Evolutionary conservation across 2,329 filamentous ascomycete genomes (phyloP), one percentile per base, ranked within the genome.

Genomic region (Cladosporium sp.): DNA sequence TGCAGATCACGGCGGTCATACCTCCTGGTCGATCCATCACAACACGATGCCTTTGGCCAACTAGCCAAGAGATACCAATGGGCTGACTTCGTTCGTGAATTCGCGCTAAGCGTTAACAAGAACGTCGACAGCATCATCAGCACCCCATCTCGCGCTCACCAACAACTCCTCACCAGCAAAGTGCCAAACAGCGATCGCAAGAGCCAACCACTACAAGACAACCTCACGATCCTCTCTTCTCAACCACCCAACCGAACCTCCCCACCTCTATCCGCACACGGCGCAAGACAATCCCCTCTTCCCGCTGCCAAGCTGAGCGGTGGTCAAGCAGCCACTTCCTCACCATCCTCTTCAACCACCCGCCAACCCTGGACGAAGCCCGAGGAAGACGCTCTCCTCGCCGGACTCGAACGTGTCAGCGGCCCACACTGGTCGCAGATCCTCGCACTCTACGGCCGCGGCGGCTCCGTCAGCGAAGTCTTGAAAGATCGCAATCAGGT

Each of bases 371-470:
- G 93, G 93, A 92, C 90, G 0, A 88, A 90, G 4, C 92, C 95
- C 69, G 93, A 97, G 78, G 93, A 97, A 75, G 92, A 93, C 77
- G 92, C 93, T 0, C 83, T 97, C 21, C 94, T 97, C 90, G 87
- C 90, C 59, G 93, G 93, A 0, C 86, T 97, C 4, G 93, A 96
- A 74, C 88, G 90, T 76, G 93, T 97, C 57, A 93, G 93, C 75
- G 93, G 93, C 0, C 93, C 93, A 21, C 92, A 97, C 74, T 97
- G 93, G 93, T 94, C 91, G 71, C 92, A 96, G 75, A 97, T 97
- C 57, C 82, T 97, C 14, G 89, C 89, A 1, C 85, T 96, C 51
- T 96, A 94, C 75, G 93, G 93, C 0, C 85, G 87, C 0, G 90
- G 90, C 51, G 93, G 93, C 5, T 90, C 89, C 0, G 87, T 94